These are phyloP conservation scores for Lonicera japonica DNA, from an alignment of 129 eudicot species.

Conservation along the genomic window DNA sequence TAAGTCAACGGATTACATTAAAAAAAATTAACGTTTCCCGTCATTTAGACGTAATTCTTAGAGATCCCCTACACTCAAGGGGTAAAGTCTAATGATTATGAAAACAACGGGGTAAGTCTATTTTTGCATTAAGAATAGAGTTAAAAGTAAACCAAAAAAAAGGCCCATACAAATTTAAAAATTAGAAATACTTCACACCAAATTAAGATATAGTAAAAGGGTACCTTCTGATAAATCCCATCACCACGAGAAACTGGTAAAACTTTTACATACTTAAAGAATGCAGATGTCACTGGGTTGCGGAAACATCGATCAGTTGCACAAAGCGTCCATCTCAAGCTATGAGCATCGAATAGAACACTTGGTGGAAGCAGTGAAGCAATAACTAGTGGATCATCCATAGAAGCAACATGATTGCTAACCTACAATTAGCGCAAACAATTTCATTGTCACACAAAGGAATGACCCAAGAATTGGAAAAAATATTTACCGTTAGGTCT, in stretches of 20 bases:
- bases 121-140: no score
- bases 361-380: slow-evolving; percentile 76
- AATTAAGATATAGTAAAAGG: background rate
- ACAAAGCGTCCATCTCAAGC: slow-evolving; percentile 82
- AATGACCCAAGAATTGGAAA: background rate
- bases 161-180: no score
- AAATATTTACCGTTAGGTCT: background rate
- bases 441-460: background rate
- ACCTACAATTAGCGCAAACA: slow-evolving; percentile 29
- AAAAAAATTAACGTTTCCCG: no score
- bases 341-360: slow-evolving; percentile 59
- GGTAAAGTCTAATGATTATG: no score
- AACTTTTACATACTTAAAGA: slow-evolving; percentile 71
- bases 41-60: no score
- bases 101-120: no score
- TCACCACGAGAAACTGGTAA: slow-evolving; percentile 87
- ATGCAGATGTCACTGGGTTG: slow-evolving; percentile 73
- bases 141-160: no score
- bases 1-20: no score
- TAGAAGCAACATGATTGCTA: slow-evolving; percentile 82
- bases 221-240: slow-evolving; percentile 82
- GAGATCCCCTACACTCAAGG: no score
- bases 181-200: no score
- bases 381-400: slow-evolving; percentile 80
- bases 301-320: slow-evolving; percentile 79